These are phyloP conservation scores for Tetrastigma voinierianum DNA, from an alignment of 164 flowering plant species.

Conservation along the genomic window DNA sequence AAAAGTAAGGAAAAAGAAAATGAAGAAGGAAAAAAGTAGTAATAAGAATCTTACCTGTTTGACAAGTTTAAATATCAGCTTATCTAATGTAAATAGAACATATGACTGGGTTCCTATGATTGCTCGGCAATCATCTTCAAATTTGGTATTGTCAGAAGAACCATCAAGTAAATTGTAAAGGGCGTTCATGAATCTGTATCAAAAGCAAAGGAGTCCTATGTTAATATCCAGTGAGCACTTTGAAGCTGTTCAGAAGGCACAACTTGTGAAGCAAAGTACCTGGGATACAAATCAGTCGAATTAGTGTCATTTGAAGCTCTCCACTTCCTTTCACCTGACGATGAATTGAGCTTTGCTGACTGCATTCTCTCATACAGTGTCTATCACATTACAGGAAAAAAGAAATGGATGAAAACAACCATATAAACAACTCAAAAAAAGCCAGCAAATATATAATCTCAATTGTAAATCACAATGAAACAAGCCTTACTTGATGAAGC, in stretches of 20 bases:
- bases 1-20: neutral
- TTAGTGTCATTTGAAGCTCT: conserved; percentile 46
- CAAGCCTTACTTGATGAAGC: conserved; percentile 82
- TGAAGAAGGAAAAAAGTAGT: neutral
- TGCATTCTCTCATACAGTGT: conserved; percentile 83
- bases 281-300: conserved; percentile 67
- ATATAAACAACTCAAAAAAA: neutral
- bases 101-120: conserved; percentile 93
- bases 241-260: neutral
- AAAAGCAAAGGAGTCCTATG: conserved; percentile 4
- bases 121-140: conserved; percentile 96
- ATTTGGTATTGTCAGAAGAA: conserved; percentile 84
- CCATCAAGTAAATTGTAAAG: conserved; percentile 87
- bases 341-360: conserved; percentile 81
- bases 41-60: conserved; percentile 51
- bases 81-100: conserved; percentile 89
- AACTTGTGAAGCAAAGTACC: conserved; percentile 35
- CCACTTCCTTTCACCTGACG: conserved; percentile 74
- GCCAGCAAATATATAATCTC: neutral
- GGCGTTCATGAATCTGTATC: conserved; percentile 76
- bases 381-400: conserved; percentile 36
- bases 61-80: conserved; percentile 81
- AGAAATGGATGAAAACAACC: conserved; percentile 2
- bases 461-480: neutral
- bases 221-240: conserved; percentile 7